phyloP scores from a whole-genome alignment of 1,284 basidiomycete genomes.

The Puccinia novopanici region DNA sequence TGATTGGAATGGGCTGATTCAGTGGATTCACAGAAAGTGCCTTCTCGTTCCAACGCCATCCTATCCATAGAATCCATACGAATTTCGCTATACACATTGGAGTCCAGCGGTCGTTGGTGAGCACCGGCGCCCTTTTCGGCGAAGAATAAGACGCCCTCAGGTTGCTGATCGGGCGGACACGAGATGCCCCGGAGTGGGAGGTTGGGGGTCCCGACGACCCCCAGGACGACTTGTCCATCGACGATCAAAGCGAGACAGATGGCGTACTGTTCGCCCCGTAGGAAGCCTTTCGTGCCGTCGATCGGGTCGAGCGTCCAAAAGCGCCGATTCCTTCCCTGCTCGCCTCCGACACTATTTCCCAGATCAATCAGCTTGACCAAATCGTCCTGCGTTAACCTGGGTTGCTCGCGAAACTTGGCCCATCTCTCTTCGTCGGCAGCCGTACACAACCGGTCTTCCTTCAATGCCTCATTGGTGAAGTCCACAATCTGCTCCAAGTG shows the following conservation, averaged over 20 bases:
- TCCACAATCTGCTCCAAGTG: constrained; percentile 25
- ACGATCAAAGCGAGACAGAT: constrained; percentile 90
- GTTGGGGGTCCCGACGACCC: constrained; percentile 94
- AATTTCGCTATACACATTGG: constrained; percentile 52
- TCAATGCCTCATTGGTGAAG: constrained; percentile 40
- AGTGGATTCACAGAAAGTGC: constrained; percentile 85
- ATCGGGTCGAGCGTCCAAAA: constrained; percentile 90
- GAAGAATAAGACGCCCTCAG: constrained; percentile 77
- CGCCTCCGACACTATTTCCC: neutral
- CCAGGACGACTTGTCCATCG: constrained; percentile 78
- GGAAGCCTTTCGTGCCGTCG: constrained; percentile 91
- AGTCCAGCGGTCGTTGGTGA: constrained; percentile 65
- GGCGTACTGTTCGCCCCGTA: constrained; percentile 94
- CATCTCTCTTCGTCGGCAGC: constrained; percentile 27
- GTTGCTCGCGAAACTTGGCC: neutral
- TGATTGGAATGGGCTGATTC: constrained; percentile 91
- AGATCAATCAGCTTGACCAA: constrained; percentile 34
- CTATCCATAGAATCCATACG: neutral
- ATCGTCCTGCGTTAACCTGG: neutral
- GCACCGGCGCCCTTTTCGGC: constrained; percentile 80
- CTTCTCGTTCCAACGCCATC: constrained; percentile 56
- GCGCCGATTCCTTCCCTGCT: constrained; percentile 61
- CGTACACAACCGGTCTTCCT: constrained; percentile 1
- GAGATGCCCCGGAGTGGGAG: constrained; percentile 66
- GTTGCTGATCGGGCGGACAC: constrained; percentile 64